A percentile compares a stretch with the other conserved stretches of the same genome.
phyloP scores from a whole-genome alignment of 352 stramenopile species.

The Phytophthora constricta region DNA sequence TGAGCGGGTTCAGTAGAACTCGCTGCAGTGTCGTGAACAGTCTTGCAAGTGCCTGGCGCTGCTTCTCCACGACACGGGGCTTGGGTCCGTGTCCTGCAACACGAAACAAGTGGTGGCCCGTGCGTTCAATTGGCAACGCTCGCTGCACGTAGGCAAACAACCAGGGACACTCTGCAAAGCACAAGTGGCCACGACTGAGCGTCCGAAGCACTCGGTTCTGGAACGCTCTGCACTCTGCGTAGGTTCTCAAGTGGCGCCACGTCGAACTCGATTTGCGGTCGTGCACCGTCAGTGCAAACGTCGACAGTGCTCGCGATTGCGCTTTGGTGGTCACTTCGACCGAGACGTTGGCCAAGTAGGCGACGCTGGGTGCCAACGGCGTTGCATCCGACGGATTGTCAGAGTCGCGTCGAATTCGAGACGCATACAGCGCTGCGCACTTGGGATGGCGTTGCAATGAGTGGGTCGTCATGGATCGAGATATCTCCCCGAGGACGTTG shows the following conservation, averaged over 20 bases:
- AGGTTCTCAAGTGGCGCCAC: slow-evolving; percentile 44
- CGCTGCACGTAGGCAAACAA: slow-evolving; percentile 48
- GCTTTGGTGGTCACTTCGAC: slow-evolving; percentile 42
- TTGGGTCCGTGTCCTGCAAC: slow-evolving; percentile 21
- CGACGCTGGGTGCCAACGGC: slow-evolving; percentile 22
- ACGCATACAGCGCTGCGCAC: slow-evolving; percentile 40
- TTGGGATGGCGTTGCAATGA: slow-evolving; percentile 43
- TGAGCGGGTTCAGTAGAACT: slow-evolving; percentile 46
- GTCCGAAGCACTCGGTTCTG: slow-evolving; percentile 37
- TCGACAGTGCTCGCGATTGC: slow-evolving; percentile 16
- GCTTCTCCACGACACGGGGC: slow-evolving; percentile 37
- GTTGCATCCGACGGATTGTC: slow-evolving; percentile 3
- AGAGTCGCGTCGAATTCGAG: slow-evolving; percentile 6
- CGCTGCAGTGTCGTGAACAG: slow-evolving; percentile 50
- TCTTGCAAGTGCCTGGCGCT: slow-evolving; percentile 36
- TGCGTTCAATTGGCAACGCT: slow-evolving; percentile 32
- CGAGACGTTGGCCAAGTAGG: slow-evolving; percentile 41
- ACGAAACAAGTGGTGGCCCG: slow-evolving; percentile 33
- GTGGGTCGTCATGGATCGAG: slow-evolving; percentile 16
- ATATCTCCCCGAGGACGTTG: too few species aligned
- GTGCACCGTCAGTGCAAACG: slow-evolving; percentile 46
- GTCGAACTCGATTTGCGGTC: slow-evolving; percentile 45
- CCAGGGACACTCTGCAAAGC: slow-evolving; percentile 56
- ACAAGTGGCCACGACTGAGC: slow-evolving; percentile 48
- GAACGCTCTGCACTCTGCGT: slow-evolving; percentile 47